Conservation (phyloP, 1,284 basidiomycete genomes). For the Xerocomus nothofagi region DNA sequence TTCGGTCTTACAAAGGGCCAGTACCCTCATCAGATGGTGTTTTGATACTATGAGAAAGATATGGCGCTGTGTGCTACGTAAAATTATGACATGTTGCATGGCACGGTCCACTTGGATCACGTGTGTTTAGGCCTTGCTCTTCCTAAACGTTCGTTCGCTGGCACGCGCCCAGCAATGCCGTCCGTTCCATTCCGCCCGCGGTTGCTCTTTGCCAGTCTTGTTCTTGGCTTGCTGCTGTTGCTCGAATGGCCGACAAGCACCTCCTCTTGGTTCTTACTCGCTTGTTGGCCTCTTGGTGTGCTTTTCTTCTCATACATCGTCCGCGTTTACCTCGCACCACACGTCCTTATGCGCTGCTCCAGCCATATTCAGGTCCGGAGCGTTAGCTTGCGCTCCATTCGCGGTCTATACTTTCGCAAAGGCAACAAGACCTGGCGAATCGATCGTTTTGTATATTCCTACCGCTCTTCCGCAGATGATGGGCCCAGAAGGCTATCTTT, state of each 20-base stretch:
- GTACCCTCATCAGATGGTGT: slow-evolving; percentile 85
- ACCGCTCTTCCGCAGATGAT: slow-evolving; percentile 45
- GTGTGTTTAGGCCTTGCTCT: too few species aligned
- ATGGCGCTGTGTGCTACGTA: slow-evolving; percentile 25
- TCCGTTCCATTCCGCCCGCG: slow-evolving; percentile 1
- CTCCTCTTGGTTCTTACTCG: slow-evolving; percentile 32
- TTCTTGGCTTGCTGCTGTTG: slow-evolving; percentile 12
- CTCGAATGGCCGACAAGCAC: slow-evolving; percentile 27
- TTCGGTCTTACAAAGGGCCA: slow-evolving; percentile 97
- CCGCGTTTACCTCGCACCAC: slow-evolving; percentile 65
- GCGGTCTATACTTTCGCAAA: slow-evolving; percentile 65
- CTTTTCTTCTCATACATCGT: slow-evolving; percentile 57
- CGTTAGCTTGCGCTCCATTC: slow-evolving; percentile 72
- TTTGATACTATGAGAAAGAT: slow-evolving; percentile 50
- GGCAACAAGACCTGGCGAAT: slow-evolving; percentile 54
- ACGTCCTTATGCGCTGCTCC: slow-evolving; percentile 56
- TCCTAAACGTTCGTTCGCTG: background rate
- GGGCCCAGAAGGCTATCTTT: slow-evolving; percentile 54
- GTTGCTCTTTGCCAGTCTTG: slow-evolving; percentile 19
- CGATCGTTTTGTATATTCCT: slow-evolving; percentile 66
- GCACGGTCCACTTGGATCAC: slow-evolving; percentile 17
- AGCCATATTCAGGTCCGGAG: slow-evolving; percentile 65
- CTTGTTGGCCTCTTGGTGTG: slow-evolving; percentile 36
- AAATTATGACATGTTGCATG: slow-evolving; percentile 23
- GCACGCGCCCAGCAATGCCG: slow-evolving; percentile 15